These are phyloP conservation scores for Penicillium sp. DNA, from an alignment of 2,329 filamentous ascomycete genomes.

Conservation along the genomic window DNA sequence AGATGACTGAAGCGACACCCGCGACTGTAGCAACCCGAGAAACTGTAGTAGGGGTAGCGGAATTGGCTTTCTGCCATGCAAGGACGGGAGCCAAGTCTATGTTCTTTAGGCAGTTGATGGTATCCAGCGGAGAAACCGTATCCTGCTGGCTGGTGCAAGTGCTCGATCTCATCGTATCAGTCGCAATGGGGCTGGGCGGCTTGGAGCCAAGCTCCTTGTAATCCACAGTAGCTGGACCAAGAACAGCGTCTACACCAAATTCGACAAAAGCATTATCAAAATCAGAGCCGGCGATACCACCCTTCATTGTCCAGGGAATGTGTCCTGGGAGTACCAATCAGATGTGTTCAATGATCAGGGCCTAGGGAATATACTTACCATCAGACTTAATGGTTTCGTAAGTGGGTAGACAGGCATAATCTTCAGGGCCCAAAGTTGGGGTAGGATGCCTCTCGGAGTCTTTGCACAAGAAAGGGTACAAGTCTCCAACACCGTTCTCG, in stretches of 20 bases:
- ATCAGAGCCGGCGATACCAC: background rate
- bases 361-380: background rate
- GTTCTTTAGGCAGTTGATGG: background rate
- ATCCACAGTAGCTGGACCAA: background rate
- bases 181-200: background rate
- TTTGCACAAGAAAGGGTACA: background rate
- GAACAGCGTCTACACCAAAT: background rate
- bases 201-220: background rate
- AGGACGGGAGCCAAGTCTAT: background rate
- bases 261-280: background rate
- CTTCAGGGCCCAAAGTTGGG: background rate
- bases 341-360: background rate
- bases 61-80: background rate
- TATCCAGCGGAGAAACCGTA: background rate
- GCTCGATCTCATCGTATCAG: background rate
- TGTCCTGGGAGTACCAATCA: background rate
- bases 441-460: too few relatives aligned
- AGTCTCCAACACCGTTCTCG: background rate
- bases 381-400: background rate
- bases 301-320: background rate
- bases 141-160: background rate
- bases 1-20: background rate
- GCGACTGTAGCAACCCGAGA: background rate
- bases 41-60: background rate
- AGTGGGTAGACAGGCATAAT: background rate